Evolutionary conservation across 2,329 filamentous ascomycete genomes (phyloP).

Genomic region (Fusarium fracticaudum): DNA sequence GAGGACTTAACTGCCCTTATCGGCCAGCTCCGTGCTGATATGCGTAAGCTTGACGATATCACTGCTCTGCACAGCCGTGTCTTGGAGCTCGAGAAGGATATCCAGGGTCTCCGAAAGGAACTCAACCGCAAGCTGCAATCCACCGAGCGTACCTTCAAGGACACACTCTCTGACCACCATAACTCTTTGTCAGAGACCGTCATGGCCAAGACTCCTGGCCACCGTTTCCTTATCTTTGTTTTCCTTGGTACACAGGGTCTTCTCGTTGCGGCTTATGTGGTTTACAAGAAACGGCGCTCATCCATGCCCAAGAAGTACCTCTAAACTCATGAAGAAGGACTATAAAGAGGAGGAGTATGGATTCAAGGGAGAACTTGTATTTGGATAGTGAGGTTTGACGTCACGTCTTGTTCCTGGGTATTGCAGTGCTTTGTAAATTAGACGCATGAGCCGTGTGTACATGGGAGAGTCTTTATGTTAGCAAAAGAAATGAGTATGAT

Average conservation of each 20-base stretch:
- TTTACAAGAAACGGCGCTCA: conserved; percentile 82
- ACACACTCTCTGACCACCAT: conserved; percentile 61
- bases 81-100: conserved; percentile 65
- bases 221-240: conserved; percentile 69
- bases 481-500: conserved; percentile 37
- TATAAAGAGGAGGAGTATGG: conserved; percentile 14
- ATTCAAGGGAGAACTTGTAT: conserved; percentile 5
- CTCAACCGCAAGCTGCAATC: conserved; percentile 59
- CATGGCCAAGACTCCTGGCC: conserved; percentile 58
- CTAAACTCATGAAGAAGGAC: conserved; percentile 51
- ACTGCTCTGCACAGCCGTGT: conserved; percentile 57
- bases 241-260: conserved; percentile 80
- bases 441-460: conserved; percentile 27
- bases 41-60: conserved; percentile 59
- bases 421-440: conserved; percentile 34
- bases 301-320: conserved; percentile 92
- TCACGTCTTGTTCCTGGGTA: conserved; percentile 4
- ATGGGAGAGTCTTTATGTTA: conserved; percentile 28
- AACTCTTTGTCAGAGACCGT: conserved; percentile 59
- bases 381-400: conserved; percentile 23
- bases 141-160: conserved; percentile 64
- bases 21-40: conserved; percentile 56
- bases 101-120: conserved; percentile 64
- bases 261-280: conserved; percentile 73
- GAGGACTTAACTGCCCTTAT: conserved; percentile 62